Conservation (phyloP, 208 protist genomes). For the Acanthamoeba healyi region DNA sequence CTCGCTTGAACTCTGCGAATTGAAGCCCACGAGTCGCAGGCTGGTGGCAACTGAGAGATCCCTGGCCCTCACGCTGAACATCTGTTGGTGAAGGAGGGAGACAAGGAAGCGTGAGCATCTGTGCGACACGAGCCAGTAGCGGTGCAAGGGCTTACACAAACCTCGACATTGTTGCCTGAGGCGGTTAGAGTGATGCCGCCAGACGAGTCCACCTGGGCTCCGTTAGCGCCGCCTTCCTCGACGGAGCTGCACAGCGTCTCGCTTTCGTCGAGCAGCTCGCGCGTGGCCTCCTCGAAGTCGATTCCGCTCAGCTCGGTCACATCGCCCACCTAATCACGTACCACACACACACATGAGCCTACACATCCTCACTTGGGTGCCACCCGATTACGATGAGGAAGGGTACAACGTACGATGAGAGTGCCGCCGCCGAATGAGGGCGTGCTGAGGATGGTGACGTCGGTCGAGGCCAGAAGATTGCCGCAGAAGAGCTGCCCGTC, state of each 20-base stretch:
- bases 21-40: slow-evolving; percentile 19
- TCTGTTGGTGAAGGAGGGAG: background rate
- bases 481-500: slow-evolving; percentile 46
- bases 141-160: background rate
- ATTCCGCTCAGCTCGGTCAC: slow-evolving; percentile 6
- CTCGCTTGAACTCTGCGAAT: background rate
- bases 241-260: background rate
- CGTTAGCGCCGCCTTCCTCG: background rate
- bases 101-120: background rate
- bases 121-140: too few species aligned
- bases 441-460: background rate
- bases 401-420: background rate
- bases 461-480: background rate
- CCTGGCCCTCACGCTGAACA: slow-evolving; percentile 8
- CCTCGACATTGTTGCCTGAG: background rate
- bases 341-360: too few species aligned
- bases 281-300: background rate
- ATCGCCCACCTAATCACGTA: background rate
- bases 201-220: background rate
- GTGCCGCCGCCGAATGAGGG: slow-evolving; percentile 36
- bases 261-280: slow-evolving; percentile 43
- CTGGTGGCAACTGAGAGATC: background rate
- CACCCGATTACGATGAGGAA: too few species aligned
- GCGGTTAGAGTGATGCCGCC: slow-evolving; percentile 58
- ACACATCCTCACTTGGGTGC: too few species aligned